These are phyloP conservation scores for Lyophyllum atratum DNA, from an alignment of 768 basidiomycete species.

Conservation along the genomic window DNA sequence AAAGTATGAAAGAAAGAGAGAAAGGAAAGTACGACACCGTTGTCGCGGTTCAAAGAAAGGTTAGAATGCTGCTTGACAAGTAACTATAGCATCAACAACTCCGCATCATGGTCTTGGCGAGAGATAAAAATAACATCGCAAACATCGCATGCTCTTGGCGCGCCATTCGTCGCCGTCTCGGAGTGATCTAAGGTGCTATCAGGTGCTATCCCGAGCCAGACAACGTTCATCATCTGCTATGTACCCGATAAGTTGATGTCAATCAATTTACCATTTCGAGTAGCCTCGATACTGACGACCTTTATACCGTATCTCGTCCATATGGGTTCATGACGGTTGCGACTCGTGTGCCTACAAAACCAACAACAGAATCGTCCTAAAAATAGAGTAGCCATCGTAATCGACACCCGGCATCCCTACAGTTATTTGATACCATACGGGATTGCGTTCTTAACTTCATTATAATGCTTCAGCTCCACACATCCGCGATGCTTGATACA, in stretches of 20 bases:
- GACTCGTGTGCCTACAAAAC: background rate
- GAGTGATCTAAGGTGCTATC: too few species aligned
- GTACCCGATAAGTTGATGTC: background rate
- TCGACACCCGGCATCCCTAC: too few species aligned
- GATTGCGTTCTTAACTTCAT: conserved; percentile 23
- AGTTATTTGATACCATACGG: conserved; percentile 23
- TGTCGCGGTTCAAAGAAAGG: background rate
- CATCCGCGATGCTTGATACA: conserved; percentile 37
- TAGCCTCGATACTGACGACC: background rate
- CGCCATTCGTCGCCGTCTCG: background rate
- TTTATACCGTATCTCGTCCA: background rate
- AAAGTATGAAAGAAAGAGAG: conserved; percentile 6
- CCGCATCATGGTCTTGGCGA: background rate
- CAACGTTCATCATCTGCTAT: too few species aligned
- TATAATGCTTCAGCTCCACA: conserved; percentile 23
- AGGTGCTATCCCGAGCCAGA: too few species aligned
- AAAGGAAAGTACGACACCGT: background rate
- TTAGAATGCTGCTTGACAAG: background rate
- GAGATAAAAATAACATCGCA: background rate
- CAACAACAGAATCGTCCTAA: background rate
- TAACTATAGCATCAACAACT: conserved; percentile 6
- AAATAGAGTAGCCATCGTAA: too few species aligned
- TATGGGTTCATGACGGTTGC: too few species aligned
- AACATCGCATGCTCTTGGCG: background rate
- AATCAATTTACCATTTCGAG: background rate